Evolutionary conservation across 192 early-diverging fungal genomes (phyloP), one percentile per base, ranked within the genome.

Genomic region (Lobulomyces angularis): DNA sequence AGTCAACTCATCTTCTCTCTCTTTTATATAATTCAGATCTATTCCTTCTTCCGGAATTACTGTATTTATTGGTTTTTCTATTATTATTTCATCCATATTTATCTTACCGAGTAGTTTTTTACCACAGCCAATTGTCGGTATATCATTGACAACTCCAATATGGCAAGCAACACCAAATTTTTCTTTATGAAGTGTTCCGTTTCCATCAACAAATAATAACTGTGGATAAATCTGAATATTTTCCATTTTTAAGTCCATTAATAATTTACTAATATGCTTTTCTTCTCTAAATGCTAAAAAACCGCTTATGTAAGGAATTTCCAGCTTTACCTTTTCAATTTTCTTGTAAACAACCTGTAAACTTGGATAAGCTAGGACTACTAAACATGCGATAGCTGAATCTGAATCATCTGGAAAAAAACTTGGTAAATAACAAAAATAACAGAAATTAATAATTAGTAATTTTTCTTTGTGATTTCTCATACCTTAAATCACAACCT

Each of bases 231-330:
- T 45, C 3, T 76, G 51, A 1, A 83, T 79, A 0, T 43, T 42
- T 1, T 39, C 31, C 9, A 37, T 14, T 25, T 56, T 62, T n/a
- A 93, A 51, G 8, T 50, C 53, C 3, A 46, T 45, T 24, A 93
- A 59, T 32, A 83, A 60, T 6, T 48, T 40, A 16, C 59, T 40
- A 22, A 91, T 58, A 1, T 80, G 74, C 0, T 64, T 62, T 0
- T 77, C 67, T 46, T 97, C 92, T 9, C 90, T 77, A 59, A 93
- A 90, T 0, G 90, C 92, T n/a, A 97, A 69, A 56, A 78, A 97
- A 1, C 83, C 83, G 1, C 90, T 64, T 32, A 84, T 80, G 51
- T 97, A 97, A 0, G 92, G 92, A 21, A 76, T 46, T 0, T 52
- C 53, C 14, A 97, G 58, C 16, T 56, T 54, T 3, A 86, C 79